Evolutionary conservation across 1,284 basidiomycete genomes (phyloP).

Genomic region (Macrocystidia cucumis): DNA sequence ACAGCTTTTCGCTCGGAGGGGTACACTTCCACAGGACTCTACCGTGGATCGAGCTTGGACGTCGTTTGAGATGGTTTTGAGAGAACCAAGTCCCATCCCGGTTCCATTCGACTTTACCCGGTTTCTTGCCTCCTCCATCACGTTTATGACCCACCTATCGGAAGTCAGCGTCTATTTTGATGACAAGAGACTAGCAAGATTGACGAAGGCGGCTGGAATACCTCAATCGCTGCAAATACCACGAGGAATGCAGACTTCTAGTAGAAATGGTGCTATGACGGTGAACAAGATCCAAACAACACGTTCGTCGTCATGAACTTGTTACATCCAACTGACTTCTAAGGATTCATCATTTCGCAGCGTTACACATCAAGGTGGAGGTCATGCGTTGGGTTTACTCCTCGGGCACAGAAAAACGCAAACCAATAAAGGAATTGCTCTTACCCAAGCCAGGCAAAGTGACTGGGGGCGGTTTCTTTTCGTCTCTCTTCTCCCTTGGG

Average conservation of each 20-base stretch:
- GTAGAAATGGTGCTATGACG: conserved; percentile 54
- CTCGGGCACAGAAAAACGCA: conserved; percentile 60
- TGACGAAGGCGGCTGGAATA: conserved; percentile 63
- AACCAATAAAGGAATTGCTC: too few species aligned
- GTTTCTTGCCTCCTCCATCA: conserved; percentile 90
- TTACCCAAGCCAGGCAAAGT: conserved; percentile 25
- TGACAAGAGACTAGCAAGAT: conserved; percentile 65
- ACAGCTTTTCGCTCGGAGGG: conserved; percentile 74
- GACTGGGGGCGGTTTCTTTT: conserved; percentile 58
- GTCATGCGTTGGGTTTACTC: conserved; percentile 80
- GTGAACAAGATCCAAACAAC: conserved; percentile 59
- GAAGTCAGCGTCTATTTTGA: conserved; percentile 79
- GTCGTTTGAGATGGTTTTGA: conserved; percentile 84
- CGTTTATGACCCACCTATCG: conserved; percentile 84
- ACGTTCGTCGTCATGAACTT: conserved; percentile 32
- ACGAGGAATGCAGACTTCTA: conserved; percentile 38
- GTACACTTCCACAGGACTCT: conserved; percentile 44
- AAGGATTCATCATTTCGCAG: conserved; percentile 22
- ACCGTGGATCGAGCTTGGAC: conserved; percentile 57
- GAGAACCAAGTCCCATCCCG: conserved; percentile 82
- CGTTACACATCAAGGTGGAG: conserved; percentile 75
- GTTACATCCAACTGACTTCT: conserved; percentile 5
- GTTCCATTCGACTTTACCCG: conserved; percentile 80
- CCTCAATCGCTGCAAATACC: conserved; percentile 54
- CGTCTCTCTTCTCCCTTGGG: conserved; percentile 64